phyloP scores from a whole-genome alignment of 345 rosid genomes.

The Schrenkiella parvula region DNA sequence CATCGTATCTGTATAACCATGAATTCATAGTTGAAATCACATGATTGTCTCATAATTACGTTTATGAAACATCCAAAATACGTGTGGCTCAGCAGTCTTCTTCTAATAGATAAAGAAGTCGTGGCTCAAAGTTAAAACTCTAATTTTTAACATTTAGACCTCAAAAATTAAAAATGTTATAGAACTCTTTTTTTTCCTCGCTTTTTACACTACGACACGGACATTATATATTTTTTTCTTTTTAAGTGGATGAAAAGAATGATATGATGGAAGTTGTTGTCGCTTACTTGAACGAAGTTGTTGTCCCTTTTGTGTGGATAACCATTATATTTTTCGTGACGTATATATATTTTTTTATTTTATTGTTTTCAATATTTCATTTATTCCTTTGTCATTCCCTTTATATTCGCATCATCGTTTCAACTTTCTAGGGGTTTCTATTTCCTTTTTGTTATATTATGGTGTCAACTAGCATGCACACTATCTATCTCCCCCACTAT shows the following conservation, averaged over 20 bases:
- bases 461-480: conserved; percentile 20
- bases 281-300: not conserved
- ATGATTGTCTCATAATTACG: conserved; percentile 10
- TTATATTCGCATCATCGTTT: not conserved
- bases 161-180: too few relatives aligned
- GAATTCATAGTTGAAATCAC: not conserved
- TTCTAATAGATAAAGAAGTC: not conserved
- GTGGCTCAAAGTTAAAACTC: not conserved
- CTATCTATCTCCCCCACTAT: conserved; percentile 24
- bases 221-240: not conserved
- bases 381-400: not conserved
- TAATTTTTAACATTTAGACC: too few relatives aligned
- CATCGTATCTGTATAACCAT: not conserved
- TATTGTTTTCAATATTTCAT: not conserved
- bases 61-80: not conserved
- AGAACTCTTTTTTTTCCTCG: not conserved
- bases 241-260: not conserved
- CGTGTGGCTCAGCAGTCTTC: not conserved
- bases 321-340: conserved; percentile 11
- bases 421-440: not conserved
- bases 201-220: not conserved
- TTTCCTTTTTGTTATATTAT: not conserved
- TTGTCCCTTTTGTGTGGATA: conserved; percentile 20
- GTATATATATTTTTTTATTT: not conserved
- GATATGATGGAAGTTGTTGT: not conserved